Conservation (phyloP, 148 eudicot species). For the Camellia lanceoleosa region DNA sequence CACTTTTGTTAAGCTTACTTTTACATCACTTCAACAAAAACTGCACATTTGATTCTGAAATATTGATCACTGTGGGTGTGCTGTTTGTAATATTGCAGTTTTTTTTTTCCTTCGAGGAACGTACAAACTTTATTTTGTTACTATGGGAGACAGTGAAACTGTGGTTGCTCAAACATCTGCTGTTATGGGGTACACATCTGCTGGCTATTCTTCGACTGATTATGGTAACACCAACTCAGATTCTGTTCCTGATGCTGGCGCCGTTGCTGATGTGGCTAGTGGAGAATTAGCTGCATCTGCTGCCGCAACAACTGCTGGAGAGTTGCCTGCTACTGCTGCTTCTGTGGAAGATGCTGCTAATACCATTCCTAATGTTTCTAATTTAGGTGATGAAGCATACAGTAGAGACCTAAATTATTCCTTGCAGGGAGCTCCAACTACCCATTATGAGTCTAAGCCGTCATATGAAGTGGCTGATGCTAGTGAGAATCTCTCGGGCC, state of each 20-base stretch:
- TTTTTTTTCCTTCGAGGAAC: neutral
- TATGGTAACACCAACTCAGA: slow-evolving; percentile 23
- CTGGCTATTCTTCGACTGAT: slow-evolving; percentile 35
- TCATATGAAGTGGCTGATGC: slow-evolving; percentile 32
- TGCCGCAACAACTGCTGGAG: slow-evolving; percentile 14
- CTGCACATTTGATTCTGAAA: neutral
- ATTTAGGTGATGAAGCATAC: slow-evolving; percentile 19
- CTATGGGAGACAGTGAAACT: slow-evolving; percentile 74
- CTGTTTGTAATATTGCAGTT: neutral
- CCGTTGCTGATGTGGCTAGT: slow-evolving; percentile 27
- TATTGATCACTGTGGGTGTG: neutral
- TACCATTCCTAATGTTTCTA: slow-evolving; percentile 15
- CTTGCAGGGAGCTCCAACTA: slow-evolving; percentile 36
- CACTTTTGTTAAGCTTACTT: neutral
- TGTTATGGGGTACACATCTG: slow-evolving; percentile 33
- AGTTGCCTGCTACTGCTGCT: slow-evolving; percentile 22
- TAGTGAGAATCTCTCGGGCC: slow-evolving; percentile 30
- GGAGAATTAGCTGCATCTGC: slow-evolving; percentile 22
- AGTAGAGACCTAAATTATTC: slow-evolving; percentile 22
- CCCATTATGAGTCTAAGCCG: slow-evolving; percentile 30
- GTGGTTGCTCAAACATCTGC: slow-evolving; percentile 58
- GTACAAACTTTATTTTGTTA: neutral
- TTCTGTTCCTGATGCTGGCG: slow-evolving; percentile 24
- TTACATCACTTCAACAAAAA: neutral
- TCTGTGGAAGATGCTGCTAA: slow-evolving; percentile 7